Conservation (phyloP, 2,329 filamentous ascomycete species). For the Ophiostoma piceae region DNA sequence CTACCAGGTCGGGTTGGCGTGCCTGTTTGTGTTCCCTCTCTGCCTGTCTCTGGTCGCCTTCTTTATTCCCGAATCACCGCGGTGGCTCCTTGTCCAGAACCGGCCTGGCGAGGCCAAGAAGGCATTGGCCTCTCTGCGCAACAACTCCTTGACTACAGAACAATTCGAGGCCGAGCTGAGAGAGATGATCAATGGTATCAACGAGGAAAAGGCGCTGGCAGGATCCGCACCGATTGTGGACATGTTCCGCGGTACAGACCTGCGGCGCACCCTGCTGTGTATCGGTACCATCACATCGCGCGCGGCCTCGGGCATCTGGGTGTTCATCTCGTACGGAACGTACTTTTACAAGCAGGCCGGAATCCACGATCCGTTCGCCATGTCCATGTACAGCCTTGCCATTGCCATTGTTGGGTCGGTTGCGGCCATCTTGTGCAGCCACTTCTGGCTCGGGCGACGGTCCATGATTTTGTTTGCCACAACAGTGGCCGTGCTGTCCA, state of each 20-base stretch:
- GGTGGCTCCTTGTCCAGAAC: too few relatives aligned
- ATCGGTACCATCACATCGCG: background rate
- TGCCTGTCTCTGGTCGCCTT: too few relatives aligned
- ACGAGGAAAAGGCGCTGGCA: background rate
- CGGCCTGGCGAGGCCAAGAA: too few relatives aligned
- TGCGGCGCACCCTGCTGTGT: background rate
- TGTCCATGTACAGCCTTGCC: background rate
- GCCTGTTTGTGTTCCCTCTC: too few relatives aligned
- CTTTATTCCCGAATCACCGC: too few relatives aligned
- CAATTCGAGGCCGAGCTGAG: too few relatives aligned
- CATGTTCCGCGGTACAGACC: background rate
- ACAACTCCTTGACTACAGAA: too few relatives aligned
- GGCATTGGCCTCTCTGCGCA: too few relatives aligned
- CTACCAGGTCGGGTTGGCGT: too few relatives aligned
- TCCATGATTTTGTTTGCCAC: background rate
- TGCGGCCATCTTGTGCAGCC: background rate
- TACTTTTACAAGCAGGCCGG: background rate
- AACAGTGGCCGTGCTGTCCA: too few relatives aligned
- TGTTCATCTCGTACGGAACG: background rate
- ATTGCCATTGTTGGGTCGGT: background rate
- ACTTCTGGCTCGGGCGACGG: background rate
- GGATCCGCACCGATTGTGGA: background rate
- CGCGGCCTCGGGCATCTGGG: background rate
- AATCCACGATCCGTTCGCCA: background rate
- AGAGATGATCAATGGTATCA: background rate